Conservation (phyloP, 306 rosid genomes). For the Prunus dulcis region DNA sequence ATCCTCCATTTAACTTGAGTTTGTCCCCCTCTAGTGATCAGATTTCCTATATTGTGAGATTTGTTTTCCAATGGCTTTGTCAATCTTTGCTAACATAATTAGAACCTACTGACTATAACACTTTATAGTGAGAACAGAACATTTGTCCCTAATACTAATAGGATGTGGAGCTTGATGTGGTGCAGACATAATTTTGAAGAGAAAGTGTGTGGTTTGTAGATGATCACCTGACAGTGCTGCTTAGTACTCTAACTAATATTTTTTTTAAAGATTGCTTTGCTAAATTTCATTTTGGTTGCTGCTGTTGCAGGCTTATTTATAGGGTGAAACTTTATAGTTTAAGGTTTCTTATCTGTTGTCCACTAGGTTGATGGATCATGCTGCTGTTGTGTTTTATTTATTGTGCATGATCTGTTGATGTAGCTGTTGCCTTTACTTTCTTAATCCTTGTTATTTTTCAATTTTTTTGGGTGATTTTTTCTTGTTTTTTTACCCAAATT, state of each 20-base stretch:
- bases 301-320: not conserved
- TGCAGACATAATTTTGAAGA: not conserved
- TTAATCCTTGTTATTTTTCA: not conserved
- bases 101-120: not conserved
- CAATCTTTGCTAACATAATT: not conserved
- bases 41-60: not conserved
- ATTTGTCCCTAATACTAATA: not conserved
- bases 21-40: not conserved
- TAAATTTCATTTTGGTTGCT: too few species aligned
- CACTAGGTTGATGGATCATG: not conserved
- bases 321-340: not conserved
- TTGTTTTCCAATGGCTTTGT: not conserved
- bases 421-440: not conserved
- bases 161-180: slow-evolving; percentile 2
- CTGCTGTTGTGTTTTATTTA: not conserved
- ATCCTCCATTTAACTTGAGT: too few species aligned
- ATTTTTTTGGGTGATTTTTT: not conserved
- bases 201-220: not conserved
- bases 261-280: not conserved
- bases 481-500: not conserved
- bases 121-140: not conserved
- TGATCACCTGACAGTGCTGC: not conserved
- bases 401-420: not conserved
- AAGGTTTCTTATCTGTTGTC: not conserved
- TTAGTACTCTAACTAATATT: not conserved